Conservation (phyloP, 768 basidiomycete genomes). For the Pleurotus tuber-regium region DNA sequence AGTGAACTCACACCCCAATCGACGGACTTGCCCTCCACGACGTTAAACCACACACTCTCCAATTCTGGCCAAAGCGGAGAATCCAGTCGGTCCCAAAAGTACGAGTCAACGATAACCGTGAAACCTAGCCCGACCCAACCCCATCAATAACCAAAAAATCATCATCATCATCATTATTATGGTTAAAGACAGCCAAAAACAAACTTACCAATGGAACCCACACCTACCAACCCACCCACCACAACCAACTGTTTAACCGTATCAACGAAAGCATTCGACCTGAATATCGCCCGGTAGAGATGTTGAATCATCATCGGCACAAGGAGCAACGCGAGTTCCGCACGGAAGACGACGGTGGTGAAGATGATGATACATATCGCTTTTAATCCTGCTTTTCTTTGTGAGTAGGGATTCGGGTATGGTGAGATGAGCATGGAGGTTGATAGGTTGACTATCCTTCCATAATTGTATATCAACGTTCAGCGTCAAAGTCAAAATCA, state of each 20-base stretch:
- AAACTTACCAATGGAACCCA: conserved; percentile 50
- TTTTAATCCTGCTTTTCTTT: conserved; percentile 15
- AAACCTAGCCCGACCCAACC: conserved; percentile 37
- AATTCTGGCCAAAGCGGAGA: conserved; percentile 84
- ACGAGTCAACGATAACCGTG: conserved; percentile 73
- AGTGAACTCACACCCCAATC: conserved; percentile 88
- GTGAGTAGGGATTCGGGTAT: conserved; percentile 39
- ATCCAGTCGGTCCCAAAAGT: conserved; percentile 68
- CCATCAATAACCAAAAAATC: too few species aligned
- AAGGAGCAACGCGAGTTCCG: conserved; percentile 73
- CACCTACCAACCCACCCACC: conserved; percentile 47
- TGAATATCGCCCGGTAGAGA: conserved; percentile 40
- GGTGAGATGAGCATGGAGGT: conserved; percentile 45
- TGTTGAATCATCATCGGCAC: conserved; percentile 58
- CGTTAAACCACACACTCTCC: conserved; percentile 77
- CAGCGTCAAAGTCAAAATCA: conserved; percentile 2
- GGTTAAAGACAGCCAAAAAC: too few species aligned
- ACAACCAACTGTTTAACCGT: conserved; percentile 23
- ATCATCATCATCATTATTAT: too few species aligned
- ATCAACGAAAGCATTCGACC: conserved; percentile 32
- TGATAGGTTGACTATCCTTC: conserved; percentile 70
- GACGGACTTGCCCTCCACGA: conserved; percentile 78
- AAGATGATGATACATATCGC: conserved; percentile 65
- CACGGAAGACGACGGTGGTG: conserved; percentile 70
- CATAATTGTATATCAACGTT: background rate